These are phyloP conservation scores for Saccharomycopsis hybrid DNA, from an alignment of 1,139 yeast genomes.

Conservation along the genomic window DNA sequence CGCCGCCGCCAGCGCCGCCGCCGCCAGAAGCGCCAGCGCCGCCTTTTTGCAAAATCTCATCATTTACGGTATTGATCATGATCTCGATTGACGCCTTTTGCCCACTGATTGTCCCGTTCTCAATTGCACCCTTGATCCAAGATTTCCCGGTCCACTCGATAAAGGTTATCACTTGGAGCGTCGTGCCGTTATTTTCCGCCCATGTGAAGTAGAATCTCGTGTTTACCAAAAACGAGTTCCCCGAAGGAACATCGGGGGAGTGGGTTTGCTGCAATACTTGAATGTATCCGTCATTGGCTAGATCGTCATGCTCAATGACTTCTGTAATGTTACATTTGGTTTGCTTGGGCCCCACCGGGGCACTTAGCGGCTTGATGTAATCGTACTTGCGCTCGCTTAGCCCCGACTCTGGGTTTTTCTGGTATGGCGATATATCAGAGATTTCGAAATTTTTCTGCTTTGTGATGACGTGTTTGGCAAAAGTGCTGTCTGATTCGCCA, in stretches of 20 bases:
- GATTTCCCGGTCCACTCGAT: slow-evolving; percentile 73
- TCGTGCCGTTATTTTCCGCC: slow-evolving; percentile 68
- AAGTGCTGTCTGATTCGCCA: slow-evolving; percentile 58
- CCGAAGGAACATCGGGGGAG: slow-evolving; percentile 96
- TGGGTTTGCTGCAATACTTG: slow-evolving; percentile 60
- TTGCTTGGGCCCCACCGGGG: slow-evolving; percentile 91
- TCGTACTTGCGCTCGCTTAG: slow-evolving; percentile 51
- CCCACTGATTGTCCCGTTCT: slow-evolving; percentile 59
- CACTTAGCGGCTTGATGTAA: slow-evolving; percentile 74
- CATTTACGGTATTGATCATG: slow-evolving; percentile 38
- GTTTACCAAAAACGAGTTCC: slow-evolving; percentile 68
- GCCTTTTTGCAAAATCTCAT: slow-evolving; percentile 6
- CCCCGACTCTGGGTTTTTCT: slow-evolving; percentile 26
- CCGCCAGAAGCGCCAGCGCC: not conserved
- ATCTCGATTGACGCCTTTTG: slow-evolving; percentile 50
- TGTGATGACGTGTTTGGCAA: slow-evolving; percentile 47
- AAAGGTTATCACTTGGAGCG: slow-evolving; percentile 54
- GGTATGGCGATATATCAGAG: slow-evolving; percentile 47
- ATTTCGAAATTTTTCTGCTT: slow-evolving; percentile 71
- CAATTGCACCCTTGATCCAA: slow-evolving; percentile 47
- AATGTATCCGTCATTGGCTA: slow-evolving; percentile 40
- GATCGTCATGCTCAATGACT: slow-evolving; percentile 55
- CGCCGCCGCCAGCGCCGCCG: not conserved
- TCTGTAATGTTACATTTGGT: slow-evolving; percentile 80
- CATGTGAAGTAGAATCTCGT: slow-evolving; percentile 58